Conservation (phyloP, 1,284 basidiomycete genomes). For the Taiwanofungus camphoratus region DNA sequence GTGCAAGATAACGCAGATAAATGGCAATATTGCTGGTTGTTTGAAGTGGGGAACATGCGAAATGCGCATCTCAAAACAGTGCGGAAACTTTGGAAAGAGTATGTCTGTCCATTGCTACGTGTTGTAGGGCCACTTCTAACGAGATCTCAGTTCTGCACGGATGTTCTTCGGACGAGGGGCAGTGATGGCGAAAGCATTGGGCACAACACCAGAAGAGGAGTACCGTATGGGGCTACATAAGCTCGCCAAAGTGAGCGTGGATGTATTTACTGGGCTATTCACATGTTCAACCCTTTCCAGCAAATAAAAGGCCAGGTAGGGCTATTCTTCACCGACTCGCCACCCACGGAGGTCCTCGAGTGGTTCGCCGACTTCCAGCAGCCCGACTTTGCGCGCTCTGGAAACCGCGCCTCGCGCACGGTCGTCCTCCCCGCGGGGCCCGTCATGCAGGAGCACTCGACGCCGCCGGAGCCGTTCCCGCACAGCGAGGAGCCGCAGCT, state of each 20-base stretch:
- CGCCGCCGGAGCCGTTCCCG: conserved; percentile 83
- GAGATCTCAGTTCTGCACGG: conserved; percentile 61
- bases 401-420: conserved; percentile 73
- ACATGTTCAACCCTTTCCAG: conserved; percentile 33
- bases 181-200: conserved; percentile 96
- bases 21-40: conserved; percentile 94
- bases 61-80: conserved; percentile 94
- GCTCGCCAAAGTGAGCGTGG: conserved; percentile 63
- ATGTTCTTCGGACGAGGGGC: conserved; percentile 92
- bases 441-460: conserved; percentile 66
- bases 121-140: no score
- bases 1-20: conserved; percentile 76
- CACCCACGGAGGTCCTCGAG: conserved; percentile 83
- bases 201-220: conserved; percentile 83
- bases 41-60: conserved; percentile 92
- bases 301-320: conserved; percentile 93
- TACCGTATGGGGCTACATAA: conserved; percentile 76
- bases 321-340: conserved; percentile 86
- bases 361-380: conserved; percentile 94
- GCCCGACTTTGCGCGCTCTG: conserved; percentile 89
- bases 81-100: conserved; percentile 92
- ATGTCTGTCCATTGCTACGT: no score
- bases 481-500: conserved; percentile 97
- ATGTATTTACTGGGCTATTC: not conserved
- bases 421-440: conserved; percentile 75